Conservation (phyloP, 331 rosid genomes). For the Dryas integrifolia region DNA sequence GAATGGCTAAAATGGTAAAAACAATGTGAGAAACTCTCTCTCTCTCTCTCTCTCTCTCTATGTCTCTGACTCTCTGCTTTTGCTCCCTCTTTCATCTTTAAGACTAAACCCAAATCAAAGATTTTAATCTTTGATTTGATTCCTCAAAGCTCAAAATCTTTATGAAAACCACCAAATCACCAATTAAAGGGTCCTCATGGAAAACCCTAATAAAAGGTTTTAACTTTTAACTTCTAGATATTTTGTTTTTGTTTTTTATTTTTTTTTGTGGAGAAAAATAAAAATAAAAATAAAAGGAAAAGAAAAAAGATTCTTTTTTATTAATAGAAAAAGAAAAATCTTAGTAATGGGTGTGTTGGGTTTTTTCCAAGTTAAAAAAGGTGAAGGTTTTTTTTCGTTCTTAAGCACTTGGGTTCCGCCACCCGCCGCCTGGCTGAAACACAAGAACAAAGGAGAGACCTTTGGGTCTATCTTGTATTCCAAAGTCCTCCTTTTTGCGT, state of each 20-base stretch:
- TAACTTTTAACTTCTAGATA: constrained; percentile 17
- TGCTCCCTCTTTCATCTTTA: background rate
- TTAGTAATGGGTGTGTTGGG: background rate
- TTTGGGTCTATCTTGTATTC: constrained; percentile 38
- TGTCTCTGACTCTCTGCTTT: no score
- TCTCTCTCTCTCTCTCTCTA: no score
- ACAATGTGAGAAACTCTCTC: background rate
- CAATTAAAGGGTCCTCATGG: constrained; percentile 13
- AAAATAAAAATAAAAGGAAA: background rate
- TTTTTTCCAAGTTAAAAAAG: background rate
- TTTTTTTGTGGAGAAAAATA: background rate
- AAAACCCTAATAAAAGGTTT: constrained; percentile 28
- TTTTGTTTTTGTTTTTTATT: background rate
- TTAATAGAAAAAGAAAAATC: background rate
- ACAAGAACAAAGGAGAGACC: constrained; percentile 27
- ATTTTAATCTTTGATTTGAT: constrained; percentile 20
- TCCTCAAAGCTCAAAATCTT: constrained; percentile 27
- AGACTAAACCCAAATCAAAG: background rate
- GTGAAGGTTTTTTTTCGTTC: constrained; percentile 3
- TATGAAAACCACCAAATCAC: constrained; percentile 19
- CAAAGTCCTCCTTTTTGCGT: constrained; percentile 19
- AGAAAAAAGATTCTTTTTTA: background rate
- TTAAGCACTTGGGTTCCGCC: constrained; percentile 32
- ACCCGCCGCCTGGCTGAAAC: constrained; percentile 74
- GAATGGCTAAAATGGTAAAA: constrained; percentile 5